Conservation (phyloP, 208 protist genomes). For the Leptomonas seymouri region DNA sequence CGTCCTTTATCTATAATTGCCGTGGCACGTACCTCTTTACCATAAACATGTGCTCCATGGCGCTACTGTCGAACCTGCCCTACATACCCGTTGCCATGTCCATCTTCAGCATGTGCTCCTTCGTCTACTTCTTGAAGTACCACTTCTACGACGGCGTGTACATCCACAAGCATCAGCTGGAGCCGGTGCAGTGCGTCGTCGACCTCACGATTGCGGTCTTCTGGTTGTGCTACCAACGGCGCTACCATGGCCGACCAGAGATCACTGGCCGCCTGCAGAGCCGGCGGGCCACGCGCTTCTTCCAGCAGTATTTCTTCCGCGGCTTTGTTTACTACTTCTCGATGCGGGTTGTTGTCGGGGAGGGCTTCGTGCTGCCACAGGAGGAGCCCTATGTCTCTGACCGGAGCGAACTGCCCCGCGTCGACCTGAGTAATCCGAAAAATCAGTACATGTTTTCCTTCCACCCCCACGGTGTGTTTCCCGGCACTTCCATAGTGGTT, state of each 20-base stretch:
- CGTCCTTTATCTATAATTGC: conserved; percentile 57
- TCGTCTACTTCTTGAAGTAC: conserved; percentile 62
- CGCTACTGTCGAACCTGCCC: conserved; percentile 69
- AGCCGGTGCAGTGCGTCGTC: conserved; percentile 34
- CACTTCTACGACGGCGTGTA: conserved; percentile 67
- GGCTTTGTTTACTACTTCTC: conserved; percentile 69
- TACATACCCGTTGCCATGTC: conserved; percentile 53
- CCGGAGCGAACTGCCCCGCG: conserved; percentile 13
- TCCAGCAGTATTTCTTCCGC: conserved; percentile 59
- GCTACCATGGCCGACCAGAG: conserved; percentile 59
- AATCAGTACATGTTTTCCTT: conserved; percentile 84
- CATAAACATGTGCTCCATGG: conserved; percentile 66
- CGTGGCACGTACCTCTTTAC: conserved; percentile 59
- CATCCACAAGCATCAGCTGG: conserved; percentile 34
- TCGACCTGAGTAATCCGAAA: conserved; percentile 52
- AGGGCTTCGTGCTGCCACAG: conserved; percentile 29
- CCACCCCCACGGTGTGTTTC: conserved; percentile 89
- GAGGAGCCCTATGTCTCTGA: conserved; percentile 25
- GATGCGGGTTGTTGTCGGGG: conserved; percentile 39
- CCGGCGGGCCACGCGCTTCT: conserved; percentile 35
- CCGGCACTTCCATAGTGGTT: conserved; percentile 66
- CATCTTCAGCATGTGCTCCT: conserved; percentile 46
- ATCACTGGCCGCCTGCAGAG: conserved; percentile 59
- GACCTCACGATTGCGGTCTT: conserved; percentile 54
- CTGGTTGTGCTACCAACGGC: conserved; percentile 71